Evolutionary conservation across 805 yeast genomes (phyloP).

Genomic region (Tetrapisispora fleetii): DNA sequence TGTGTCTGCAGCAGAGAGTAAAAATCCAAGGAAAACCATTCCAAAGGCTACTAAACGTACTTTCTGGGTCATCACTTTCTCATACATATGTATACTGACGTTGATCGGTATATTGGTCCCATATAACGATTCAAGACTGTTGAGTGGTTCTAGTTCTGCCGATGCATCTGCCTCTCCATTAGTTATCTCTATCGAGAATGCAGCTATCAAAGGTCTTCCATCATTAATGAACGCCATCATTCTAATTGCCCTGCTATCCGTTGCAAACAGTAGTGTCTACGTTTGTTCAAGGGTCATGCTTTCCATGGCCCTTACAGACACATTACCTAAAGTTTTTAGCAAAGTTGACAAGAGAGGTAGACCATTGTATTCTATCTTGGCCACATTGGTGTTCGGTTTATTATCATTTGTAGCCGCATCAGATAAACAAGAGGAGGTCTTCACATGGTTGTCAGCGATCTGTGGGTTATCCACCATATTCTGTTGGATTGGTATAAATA

Average conservation of each 20-base stretch:
- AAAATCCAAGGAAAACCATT: constrained; percentile 53
- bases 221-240: constrained; percentile 64
- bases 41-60: constrained; percentile 75
- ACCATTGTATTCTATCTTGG: constrained; percentile 57
- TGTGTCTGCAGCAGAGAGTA: constrained; percentile 68
- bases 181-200: constrained; percentile 60
- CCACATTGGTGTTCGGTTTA: constrained; percentile 46
- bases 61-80: constrained; percentile 69
- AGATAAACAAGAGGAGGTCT: constrained; percentile 38
- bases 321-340: constrained; percentile 50
- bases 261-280: constrained; percentile 63
- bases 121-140: constrained; percentile 38
- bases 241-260: constrained; percentile 57
- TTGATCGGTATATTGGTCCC: constrained; percentile 61
- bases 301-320: constrained; percentile 55
- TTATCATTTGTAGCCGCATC: constrained; percentile 46
- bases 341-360: constrained; percentile 72
- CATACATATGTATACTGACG: constrained; percentile 52
- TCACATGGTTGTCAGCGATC: constrained; percentile 46
- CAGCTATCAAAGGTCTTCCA: constrained; percentile 58
- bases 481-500: constrained; percentile 45
- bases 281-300: constrained; percentile 63
- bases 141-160: constrained; percentile 38
- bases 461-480: constrained; percentile 44
- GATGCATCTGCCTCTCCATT: constrained; percentile 66